Percentiles rank a stretch among this genome's conserved stretches.
Conservation (phyloP, 208 protist genomes). For the Angomonas ambiguus region DNA sequence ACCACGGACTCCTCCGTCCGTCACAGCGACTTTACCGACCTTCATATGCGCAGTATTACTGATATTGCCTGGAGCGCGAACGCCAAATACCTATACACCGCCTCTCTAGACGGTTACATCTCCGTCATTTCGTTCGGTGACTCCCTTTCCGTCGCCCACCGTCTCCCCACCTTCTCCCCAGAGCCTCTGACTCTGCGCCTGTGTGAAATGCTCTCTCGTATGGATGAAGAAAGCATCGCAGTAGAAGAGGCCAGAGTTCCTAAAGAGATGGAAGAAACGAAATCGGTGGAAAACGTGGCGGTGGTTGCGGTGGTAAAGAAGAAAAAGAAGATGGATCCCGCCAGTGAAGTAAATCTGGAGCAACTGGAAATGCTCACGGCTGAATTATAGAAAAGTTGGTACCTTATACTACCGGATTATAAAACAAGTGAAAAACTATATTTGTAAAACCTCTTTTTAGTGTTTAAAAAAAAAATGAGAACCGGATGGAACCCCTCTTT, state of each 20-base stretch:
- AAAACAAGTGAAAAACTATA: neutral
- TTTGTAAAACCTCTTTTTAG: neutral
- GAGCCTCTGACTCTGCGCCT: conserved; percentile 36
- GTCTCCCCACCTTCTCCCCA: conserved; percentile 55
- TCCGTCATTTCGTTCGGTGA: conserved; percentile 62
- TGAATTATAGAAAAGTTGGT: conserved; percentile 5
- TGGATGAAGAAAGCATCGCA: conserved; percentile 25
- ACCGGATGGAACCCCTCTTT: too few species aligned
- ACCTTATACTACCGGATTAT: too few species aligned
- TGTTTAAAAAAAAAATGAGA: neutral
- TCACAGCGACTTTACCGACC: conserved; percentile 84
- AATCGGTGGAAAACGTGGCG: neutral
- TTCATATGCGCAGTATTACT: conserved; percentile 88
- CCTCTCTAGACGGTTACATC: conserved; percentile 82
- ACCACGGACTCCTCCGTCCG: conserved; percentile 72
- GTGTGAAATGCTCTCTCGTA: conserved; percentile 21
- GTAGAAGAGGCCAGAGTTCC: neutral
- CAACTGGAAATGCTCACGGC: neutral
- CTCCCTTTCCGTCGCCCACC: conserved; percentile 45
- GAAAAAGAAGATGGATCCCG: conserved; percentile 52
- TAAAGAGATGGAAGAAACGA: neutral
- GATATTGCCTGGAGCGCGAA: conserved; percentile 73
- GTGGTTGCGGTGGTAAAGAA: conserved; percentile 60
- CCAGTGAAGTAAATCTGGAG: conserved; percentile 8
- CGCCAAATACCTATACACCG: conserved; percentile 58